Evolutionary conservation across 2,329 filamentous ascomycete genomes (phyloP), one percentile per base, ranked within the genome.

Genomic region (Blumeriella jaapii): DNA sequence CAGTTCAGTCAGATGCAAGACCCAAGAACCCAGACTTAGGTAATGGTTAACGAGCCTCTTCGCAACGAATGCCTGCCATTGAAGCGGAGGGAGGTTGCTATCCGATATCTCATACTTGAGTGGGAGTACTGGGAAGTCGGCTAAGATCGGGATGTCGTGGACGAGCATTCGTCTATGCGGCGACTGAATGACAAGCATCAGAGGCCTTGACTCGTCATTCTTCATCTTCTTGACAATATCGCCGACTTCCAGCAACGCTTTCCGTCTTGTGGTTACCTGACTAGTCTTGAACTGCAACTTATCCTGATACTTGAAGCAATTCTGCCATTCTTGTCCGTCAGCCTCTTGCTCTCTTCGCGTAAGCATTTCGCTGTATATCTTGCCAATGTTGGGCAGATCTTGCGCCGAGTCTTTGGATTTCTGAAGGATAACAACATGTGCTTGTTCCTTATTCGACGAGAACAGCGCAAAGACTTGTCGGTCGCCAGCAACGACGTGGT

Each of bases 391-490:
- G 0, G 91, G 91, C 47, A 98, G 68, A 18, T 87, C 83, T 51
- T 93, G 82, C 1, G 63, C 68, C 5, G 74, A 70, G 48, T 95
- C 87, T 47, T 78, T 79, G 29, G 71, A 77, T 52, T 79, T 82
- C 54, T 91, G 87, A 23, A 94, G 68, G n/a, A 95, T 80, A 32
- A 96, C 69, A 32, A 99, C 74, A 50, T 94, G 75, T 0, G 87
- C 91, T 50, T 91, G 77, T 9, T 77, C 70, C 44, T 72, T 79
- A 0, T 74, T 74, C 0, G 85, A 89, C 0, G 89, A 96, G 59
- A 98, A 94, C 4, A 98, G 58, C 1, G 85, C 87, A 56, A 95
- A 96, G 33, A 98, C 79, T 53, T 98, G 87, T 22, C 85, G 74
- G 39, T 98, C 89, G 3, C 87, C 86, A 9, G 86, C 78, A 28